A percentile compares a stretch with the other conserved stretches of the same genome.
Evolutionary conservation across 1,284 basidiomycete genomes (phyloP).

Genomic region (Amylostereum areolatum): DNA sequence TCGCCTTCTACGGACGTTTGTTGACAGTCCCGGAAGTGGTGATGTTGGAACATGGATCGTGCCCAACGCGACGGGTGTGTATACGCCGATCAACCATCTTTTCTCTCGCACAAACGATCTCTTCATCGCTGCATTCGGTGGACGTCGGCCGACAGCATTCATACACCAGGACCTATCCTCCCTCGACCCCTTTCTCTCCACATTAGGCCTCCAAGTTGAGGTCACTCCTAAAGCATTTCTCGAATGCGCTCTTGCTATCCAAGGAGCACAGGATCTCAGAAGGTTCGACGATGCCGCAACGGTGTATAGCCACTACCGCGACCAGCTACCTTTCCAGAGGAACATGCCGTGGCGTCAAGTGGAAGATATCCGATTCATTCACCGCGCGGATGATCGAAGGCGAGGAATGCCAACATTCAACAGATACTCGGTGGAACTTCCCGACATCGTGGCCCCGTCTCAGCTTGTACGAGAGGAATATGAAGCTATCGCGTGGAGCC

Average conservation of each 20-base stretch:
- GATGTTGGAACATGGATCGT: background rate
- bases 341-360: conserved; percentile 23
- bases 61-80: background rate
- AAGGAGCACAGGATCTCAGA: conserved; percentile 9
- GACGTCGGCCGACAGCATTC: background rate
- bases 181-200: background rate
- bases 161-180: background rate
- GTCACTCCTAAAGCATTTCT: background rate
- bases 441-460: conserved; percentile 28
- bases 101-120: background rate
- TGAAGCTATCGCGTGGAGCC: conserved; percentile 38
- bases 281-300: conserved; percentile 18
- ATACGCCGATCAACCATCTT: background rate
- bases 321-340: conserved; percentile 24
- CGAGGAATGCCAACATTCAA: conserved; percentile 12
- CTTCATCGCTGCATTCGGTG: background rate
- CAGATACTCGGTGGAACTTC: conserved; percentile 20
- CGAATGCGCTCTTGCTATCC: background rate
- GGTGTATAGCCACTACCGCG: conserved; percentile 28
- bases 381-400: conserved; percentile 17
- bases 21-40: background rate
- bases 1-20: background rate
- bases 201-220: background rate
- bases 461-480: conserved; percentile 29
- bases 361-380: conserved; percentile 32